phyloP scores from a whole-genome alignment of 1,284 basidiomycete species.

The Trichosporon ovoides region DNA sequence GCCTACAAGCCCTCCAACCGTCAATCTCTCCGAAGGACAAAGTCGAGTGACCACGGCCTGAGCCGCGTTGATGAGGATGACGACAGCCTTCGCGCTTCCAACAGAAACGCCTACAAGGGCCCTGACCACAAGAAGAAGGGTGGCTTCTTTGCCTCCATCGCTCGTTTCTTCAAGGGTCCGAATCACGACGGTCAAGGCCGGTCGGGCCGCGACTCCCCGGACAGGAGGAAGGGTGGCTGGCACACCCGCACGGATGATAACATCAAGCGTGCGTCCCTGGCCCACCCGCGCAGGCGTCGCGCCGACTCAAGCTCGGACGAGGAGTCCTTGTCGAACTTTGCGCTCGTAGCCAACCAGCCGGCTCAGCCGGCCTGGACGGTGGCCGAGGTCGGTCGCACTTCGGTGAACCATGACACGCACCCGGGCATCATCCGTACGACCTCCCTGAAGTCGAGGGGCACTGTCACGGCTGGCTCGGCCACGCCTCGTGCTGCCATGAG shows the following conservation, averaged over 20 bases:
- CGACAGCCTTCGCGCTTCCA: constrained; percentile 18
- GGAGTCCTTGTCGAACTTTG: constrained; percentile 35
- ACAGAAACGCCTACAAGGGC: constrained; percentile 10
- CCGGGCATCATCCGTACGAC: constrained; percentile 26
- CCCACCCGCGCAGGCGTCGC: constrained; percentile 24
- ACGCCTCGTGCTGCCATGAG: constrained; percentile 1
- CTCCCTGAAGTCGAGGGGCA: constrained; percentile 30
- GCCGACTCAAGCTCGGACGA: constrained; percentile 40
- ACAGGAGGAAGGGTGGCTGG: constrained; percentile 30
- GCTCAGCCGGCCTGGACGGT: constrained; percentile 33
- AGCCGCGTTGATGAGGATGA: neutral
- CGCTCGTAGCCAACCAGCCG: constrained; percentile 41
- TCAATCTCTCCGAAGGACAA: constrained; percentile 32
- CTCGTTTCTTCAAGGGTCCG: constrained; percentile 39
- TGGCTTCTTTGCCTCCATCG: constrained; percentile 45
- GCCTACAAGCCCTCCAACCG: constrained; percentile 8
- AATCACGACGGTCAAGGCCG: constrained; percentile 12
- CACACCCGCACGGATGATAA: constrained; percentile 45
- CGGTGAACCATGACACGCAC: neutral
- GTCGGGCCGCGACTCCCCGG: constrained; percentile 34
- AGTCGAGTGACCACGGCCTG: constrained; percentile 30
- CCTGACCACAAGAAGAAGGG: constrained; percentile 31
- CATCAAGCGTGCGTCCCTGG: constrained; percentile 29
- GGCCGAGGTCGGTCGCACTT: constrained; percentile 32
- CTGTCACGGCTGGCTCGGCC: neutral